A percentile compares a stretch with the other conserved stretches of the same genome.
These are phyloP conservation scores for Serendipita indica DNA, from an alignment of 768 basidiomycete species.

Conservation along the genomic window DNA sequence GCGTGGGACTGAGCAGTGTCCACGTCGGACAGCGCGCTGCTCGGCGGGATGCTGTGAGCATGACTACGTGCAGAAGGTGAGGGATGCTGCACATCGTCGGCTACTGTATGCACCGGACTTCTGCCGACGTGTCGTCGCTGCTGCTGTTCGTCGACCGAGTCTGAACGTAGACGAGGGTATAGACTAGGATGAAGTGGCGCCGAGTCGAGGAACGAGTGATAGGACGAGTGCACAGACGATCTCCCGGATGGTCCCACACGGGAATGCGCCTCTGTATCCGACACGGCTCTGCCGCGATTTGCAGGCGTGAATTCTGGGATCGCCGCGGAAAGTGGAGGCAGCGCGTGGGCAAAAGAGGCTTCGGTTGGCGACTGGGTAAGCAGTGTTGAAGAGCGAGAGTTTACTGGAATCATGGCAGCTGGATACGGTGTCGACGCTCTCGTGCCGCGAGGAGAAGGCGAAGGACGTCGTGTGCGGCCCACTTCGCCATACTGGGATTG, in stretches of 20 bases:
- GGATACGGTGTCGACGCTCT: not conserved
- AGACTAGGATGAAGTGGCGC: conserved; percentile 4
- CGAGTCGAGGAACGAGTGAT: not conserved
- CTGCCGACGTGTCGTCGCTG: conserved; percentile 2
- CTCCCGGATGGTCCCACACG: not conserved
- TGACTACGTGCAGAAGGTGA: conserved; percentile 5
- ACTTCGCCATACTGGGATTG: too few relatives aligned
- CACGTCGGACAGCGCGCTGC: not conserved
- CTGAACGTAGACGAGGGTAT: not conserved
- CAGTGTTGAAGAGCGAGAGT: not conserved
- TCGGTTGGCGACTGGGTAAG: not conserved
- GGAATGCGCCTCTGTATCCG: conserved; percentile 4
- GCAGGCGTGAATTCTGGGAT: conserved; percentile 4
- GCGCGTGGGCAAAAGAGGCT: not conserved
- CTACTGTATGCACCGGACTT: not conserved
- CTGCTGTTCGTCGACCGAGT: not conserved
- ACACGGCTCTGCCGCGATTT: not conserved
- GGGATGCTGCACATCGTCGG: not conserved
- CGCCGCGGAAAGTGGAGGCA: not conserved
- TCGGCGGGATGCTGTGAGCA: not conserved
- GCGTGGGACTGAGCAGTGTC: not conserved
- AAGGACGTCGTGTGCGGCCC: too few relatives aligned
- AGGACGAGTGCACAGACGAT: not conserved
- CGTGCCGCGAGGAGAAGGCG: not conserved
- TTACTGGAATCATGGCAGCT: too few relatives aligned